These are phyloP conservation scores for Alternaria arborescens DNA, from an alignment of 2,329 filamentous ascomycete genomes.

Conservation along the genomic window DNA sequence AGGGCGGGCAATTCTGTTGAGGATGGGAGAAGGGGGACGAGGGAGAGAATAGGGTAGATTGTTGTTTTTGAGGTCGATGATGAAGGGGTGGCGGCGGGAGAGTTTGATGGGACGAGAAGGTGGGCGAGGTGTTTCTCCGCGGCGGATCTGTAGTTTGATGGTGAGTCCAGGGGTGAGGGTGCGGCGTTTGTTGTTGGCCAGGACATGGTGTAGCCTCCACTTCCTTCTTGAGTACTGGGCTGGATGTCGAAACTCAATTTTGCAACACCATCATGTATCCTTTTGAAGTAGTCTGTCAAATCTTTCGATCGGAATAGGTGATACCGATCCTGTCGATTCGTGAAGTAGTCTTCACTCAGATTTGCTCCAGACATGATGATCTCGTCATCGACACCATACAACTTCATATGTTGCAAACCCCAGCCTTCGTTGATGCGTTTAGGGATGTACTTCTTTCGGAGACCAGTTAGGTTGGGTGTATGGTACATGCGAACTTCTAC, in stretches of 20 bases:
- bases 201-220: constrained; percentile 62
- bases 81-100: constrained; percentile 43
- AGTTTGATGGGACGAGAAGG: constrained; percentile 67
- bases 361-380: constrained; percentile 92
- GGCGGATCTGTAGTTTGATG: constrained; percentile 72
- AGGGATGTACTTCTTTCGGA: constrained; percentile 84
- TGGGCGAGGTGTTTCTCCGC: constrained; percentile 73
- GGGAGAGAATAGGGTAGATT: constrained; percentile 87
- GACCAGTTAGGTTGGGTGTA: constrained; percentile 90
- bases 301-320: constrained; percentile 84
- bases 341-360: constrained; percentile 92
- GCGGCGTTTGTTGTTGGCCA: constrained; percentile 82
- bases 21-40: constrained; percentile 84
- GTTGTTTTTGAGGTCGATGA: constrained; percentile 47
- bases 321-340: constrained; percentile 92
- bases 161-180: constrained; percentile 76
- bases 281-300: constrained; percentile 82
- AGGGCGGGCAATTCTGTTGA: constrained; percentile 91
- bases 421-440: constrained; percentile 96
- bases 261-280: constrained; percentile 78
- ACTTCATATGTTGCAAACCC: constrained; percentile 98
- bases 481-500: constrained; percentile 98
- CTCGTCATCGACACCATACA: constrained; percentile 95
- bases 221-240: constrained; percentile 63
- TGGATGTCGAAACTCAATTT: constrained; percentile 82